These are phyloP conservation scores for Parmelia sp. DNA, from an alignment of 495 filamentous ascomycete genomes.

Conservation along the genomic window DNA sequence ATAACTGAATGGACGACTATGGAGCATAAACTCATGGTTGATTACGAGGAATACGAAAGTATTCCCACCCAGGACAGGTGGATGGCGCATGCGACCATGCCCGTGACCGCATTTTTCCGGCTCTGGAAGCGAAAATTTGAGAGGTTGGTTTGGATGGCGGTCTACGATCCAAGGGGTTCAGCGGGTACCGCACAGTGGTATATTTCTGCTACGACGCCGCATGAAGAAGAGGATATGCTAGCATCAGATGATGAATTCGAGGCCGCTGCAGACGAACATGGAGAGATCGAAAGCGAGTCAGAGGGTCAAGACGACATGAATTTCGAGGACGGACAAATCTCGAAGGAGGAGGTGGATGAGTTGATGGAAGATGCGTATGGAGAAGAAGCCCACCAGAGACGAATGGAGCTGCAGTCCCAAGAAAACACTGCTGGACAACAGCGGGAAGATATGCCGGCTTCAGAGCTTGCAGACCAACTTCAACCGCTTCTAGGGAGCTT, in stretches of 20 bases:
- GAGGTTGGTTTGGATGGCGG: conserved; percentile 19
- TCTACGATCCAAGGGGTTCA: neutral
- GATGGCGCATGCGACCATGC: conserved; percentile 22
- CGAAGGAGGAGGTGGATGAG: neutral
- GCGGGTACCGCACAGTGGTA: neutral
- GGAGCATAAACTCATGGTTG: conserved; percentile 15
- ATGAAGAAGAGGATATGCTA: neutral
- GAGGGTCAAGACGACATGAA: neutral
- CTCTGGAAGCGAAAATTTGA: conserved; percentile 18
- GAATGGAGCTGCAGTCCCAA: neutral
- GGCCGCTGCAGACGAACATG: neutral
- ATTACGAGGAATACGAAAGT: conserved; percentile 11
- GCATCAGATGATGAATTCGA: neutral
- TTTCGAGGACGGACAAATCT: neutral
- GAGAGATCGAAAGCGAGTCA: neutral
- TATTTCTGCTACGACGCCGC: neutral
- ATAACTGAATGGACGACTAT: conserved; percentile 11
- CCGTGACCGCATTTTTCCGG: conserved; percentile 9
- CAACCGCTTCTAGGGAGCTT: neutral
- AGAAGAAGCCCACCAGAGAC: neutral
- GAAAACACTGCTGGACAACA: neutral
- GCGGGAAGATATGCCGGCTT: neutral
- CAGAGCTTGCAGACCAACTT: neutral
- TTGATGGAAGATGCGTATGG: neutral
- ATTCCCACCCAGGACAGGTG: conserved; percentile 18